Evolutionary conservation across 2,329 filamentous ascomycete genomes (phyloP), one percentile per base, ranked within the genome.

Genomic region (Passalora sequoiae): DNA sequence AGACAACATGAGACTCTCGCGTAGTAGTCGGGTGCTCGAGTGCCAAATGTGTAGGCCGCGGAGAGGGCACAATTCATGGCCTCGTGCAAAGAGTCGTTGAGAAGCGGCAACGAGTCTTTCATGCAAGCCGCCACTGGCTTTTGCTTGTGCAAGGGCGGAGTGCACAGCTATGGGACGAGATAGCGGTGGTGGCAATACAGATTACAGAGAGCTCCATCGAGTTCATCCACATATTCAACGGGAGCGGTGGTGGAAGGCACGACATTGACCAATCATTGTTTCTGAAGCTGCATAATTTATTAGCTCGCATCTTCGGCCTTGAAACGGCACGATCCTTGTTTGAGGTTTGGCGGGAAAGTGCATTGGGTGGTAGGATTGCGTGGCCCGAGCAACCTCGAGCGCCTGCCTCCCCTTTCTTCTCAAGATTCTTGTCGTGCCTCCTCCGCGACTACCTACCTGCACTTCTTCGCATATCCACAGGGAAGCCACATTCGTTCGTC

Each of bases 401-500:
- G 22, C 43, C 37, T 32, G 35, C 42, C 43, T 45, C 39, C 36
- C 43, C 43, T 45, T 45, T 45, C 37, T 29, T 29, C 21, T 33
- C 16, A 20, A 39, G 35, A 44, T 33, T 40, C 43, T 29, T 40
- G 43, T 40, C 31, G 43, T 40, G 21, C 29, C 37, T 45, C 38
- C 37, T 40, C 31, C 37, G 29, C 37, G 25, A 29, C 21, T 33
- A 20, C 22, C 25, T 29, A 9, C n/a, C n/a, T n/a, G n/a, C n/a
- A n/a, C n/a, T n/a, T n/a, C 31, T 31, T 43, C 19, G 17, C 38
- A 28, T 33, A 15, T n/a, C 5, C 9, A 15, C 30, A 33, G 20
- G 40, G 42, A 44, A 44, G 42, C 42, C 42, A 33, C 42, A 40
- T 40, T 40, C 42, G 28, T 32, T 44, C 42, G 35, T 21, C 24